Evolutionary conservation across 306 rosid species (phyloP), one percentile per base, ranked within the genome.

Genomic region (Comarum palustre): DNA sequence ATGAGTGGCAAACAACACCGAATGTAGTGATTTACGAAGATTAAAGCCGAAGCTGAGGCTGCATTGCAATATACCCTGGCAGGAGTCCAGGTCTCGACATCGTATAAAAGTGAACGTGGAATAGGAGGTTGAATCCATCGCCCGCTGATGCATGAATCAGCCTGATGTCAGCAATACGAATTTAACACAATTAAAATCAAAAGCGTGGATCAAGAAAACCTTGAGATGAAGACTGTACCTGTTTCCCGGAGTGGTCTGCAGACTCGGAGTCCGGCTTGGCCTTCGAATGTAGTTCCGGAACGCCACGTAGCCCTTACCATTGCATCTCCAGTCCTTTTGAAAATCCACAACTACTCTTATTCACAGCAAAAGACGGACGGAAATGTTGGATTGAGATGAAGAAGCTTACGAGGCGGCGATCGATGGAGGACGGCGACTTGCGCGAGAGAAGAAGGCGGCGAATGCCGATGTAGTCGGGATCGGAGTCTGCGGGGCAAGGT

Each of bases 141-240:
- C 76, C 95, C 98, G 83, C 98, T 94, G 97, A 94, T 89, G 92
- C 87, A 91, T 85, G 86, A 91, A 91, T 83, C 91, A 94, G 87
- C 90, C 92, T 81, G 94, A 90, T 48, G 90, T 92, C 96, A 94
- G 97, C 90, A 83, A 86, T 89, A 87, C 73, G 77, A 89, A 87
- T 84, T 86, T 81, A 89, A 86, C 77, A 83, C 79, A 85, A n/a
- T n/a, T n/a, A n/a, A n/a, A 34, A 70, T 17, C 31, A 46, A 29
- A 51, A 52, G 74, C 73, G 79, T 73, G 78, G 42, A 55, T 9
- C 75, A 79, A 66, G 82, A 85, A 65, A 36, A 73, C 46, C 51
- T 13, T 20, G 41, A 47, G 73, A 34, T 51, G 5, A 75, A 13
- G 41, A 78, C 48, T 43, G 74, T 79, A 94, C 98, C 98, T 94